phyloP scores from a whole-genome alignment of 371 early-diverging fungal genomes.

The Syncephalastrum racemosum region DNA sequence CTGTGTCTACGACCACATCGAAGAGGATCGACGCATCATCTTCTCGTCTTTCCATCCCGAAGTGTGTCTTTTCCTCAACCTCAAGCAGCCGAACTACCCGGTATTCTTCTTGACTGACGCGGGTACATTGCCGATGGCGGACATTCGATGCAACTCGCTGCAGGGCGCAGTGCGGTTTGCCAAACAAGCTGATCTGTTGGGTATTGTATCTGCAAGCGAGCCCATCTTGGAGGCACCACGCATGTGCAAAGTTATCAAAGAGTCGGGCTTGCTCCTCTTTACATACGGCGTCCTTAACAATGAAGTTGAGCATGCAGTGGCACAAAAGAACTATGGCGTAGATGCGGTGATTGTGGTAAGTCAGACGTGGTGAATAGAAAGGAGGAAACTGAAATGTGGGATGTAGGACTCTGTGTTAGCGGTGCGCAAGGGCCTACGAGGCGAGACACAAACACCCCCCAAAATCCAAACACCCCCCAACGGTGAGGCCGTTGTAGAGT shows the following conservation, averaged over 20 bases:
- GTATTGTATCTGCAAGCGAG: conserved; percentile 80
- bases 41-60: conserved; percentile 97
- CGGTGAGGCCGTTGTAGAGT: no score
- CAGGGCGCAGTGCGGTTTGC: conserved; percentile 86
- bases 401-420: conserved; percentile 61
- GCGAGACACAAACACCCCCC: conserved; percentile 11
- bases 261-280: conserved; percentile 72
- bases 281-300: conserved; percentile 91
- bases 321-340: conserved; percentile 76
- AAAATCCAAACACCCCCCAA: conserved; percentile 1
- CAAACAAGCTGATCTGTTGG: conserved; percentile 70
- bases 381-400: background rate
- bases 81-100: conserved; percentile 85
- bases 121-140: conserved; percentile 74
- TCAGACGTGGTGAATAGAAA: background rate
- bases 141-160: conserved; percentile 84
- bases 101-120: conserved; percentile 93
- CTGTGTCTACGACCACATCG: conserved; percentile 70
- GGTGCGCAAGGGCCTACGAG: conserved; percentile 59
- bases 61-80: conserved; percentile 74
- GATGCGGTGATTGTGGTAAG: conserved; percentile 81
- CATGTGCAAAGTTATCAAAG: conserved; percentile 72
- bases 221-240: conserved; percentile 81
- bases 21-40: conserved; percentile 75
- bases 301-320: conserved; percentile 65